Evolutionary conservation across 768 basidiomycete species (phyloP), one percentile per base, ranked within the genome.

Genomic region (Strobilomyces dryophilus): DNA sequence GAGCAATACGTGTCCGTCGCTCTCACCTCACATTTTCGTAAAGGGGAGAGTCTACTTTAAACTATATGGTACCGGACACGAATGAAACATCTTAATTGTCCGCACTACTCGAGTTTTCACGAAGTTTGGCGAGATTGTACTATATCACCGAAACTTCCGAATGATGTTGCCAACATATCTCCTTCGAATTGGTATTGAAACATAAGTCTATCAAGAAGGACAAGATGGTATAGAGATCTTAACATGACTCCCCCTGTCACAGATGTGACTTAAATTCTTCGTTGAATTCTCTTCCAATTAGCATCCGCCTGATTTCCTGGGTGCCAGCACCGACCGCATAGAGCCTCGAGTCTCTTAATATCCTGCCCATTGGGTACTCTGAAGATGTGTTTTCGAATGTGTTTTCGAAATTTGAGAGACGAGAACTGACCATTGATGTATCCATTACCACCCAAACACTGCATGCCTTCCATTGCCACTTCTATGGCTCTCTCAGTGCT

Each of bases 251-350:
- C 20, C 47, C 14, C 26, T 10, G 17, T 44, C 9, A 18, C 3
- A 24, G 36, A 18, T 20, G 27, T 44, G 62, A 61, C 60, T 67
- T 68, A 56, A 82, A 73, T 64, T 89, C 78, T 55, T 85, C 76
- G 65, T 95, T 97, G 72, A 97, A 94, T 66, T 92, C 94, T 55
- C 94, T 77, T 31, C 94, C 94, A 53, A 97, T 95, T 53, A 95
- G 72, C 92, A 95, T 95, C 53, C 94, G 79, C 59, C 94, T 75
- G 50, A 97, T 94, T 74, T 95, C 94, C 68, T 97, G 95, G 21
- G 94, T 94, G 17, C 95, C 95, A n/a, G 95, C 95, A 26, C 95
- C 95, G 53, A 98, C 93, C 24, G 90, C 85, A 67, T 97, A 98
- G 40, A 98, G 71, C 59, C 92, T 76, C 15, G 94, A 80, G 66